Conservation (phyloP, 768 basidiomycete species). For the Lyophyllum semitale region DNA sequence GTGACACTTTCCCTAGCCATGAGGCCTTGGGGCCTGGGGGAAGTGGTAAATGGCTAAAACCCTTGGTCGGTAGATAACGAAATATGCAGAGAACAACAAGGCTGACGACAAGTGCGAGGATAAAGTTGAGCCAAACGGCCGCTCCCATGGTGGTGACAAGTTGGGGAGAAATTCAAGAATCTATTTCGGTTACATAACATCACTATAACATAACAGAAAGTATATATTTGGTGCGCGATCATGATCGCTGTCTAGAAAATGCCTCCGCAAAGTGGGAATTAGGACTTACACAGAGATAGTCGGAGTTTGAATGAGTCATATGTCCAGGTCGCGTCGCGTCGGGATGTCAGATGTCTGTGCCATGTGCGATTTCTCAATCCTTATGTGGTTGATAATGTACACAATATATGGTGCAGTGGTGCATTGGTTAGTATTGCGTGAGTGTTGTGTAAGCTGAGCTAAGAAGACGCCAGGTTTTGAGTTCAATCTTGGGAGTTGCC, state of each 20-base stretch:
- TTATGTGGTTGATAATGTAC: too few species aligned
- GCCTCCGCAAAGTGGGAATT: neutral
- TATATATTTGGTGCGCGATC: neutral
- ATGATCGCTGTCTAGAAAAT: neutral
- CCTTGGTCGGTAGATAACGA: conserved; percentile 4
- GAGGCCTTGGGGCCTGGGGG: conserved; percentile 45
- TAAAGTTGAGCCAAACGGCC: neutral
- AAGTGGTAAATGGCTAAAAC: conserved; percentile 24
- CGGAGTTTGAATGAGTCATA: too few species aligned
- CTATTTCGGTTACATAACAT: conserved; percentile 3
- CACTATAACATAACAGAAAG: neutral
- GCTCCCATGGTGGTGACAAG: conserved; percentile 3
- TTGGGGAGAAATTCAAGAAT: neutral
- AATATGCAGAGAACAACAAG: conserved; percentile 17
- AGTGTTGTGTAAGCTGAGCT: too few species aligned
- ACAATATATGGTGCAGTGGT: too few species aligned
- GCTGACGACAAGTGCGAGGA: neutral
- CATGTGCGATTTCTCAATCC: too few species aligned
- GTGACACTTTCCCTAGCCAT: conserved; percentile 32
- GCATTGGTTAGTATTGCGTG: too few species aligned
- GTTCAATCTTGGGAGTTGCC: too few species aligned
- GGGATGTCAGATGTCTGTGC: too few species aligned
- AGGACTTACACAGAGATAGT: too few species aligned
- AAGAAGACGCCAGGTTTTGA: too few species aligned
- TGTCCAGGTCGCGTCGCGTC: too few species aligned